A percentile compares a stretch with the other conserved stretches of the same genome.
Conservation (phyloP, 108 stramenopile species). For the Seminavis robusta region DNA sequence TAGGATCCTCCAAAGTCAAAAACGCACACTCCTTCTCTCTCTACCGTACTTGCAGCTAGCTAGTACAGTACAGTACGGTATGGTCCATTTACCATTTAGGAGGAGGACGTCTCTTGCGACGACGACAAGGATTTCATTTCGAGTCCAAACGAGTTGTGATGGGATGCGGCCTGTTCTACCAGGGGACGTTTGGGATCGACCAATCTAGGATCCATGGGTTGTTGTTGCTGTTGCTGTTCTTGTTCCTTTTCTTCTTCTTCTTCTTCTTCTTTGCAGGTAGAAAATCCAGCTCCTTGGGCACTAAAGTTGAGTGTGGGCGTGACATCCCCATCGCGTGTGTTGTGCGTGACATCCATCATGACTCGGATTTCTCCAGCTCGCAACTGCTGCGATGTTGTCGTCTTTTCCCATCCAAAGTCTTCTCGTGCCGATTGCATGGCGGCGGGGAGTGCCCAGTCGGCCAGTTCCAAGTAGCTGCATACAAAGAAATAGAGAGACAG, state of each 20-base stretch:
- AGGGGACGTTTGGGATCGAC: conserved; percentile 35
- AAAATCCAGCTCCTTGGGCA: conserved; percentile 13
- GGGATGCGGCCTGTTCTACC: conserved; percentile 35
- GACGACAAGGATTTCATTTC: conserved; percentile 39
- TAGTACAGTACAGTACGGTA: no score
- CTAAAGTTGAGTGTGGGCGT: no score
- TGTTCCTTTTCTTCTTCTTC: conserved; percentile 7
- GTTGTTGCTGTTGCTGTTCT: conserved; percentile 1
- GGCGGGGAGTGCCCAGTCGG: conserved; percentile 50
- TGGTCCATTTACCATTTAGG: no score
- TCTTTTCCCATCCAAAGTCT: conserved; percentile 45
- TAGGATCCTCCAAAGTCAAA: no score
- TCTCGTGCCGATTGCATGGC: conserved; percentile 39
- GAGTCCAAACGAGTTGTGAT: conserved; percentile 37
- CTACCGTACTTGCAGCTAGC: no score
- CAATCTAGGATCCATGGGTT: conserved; percentile 12
- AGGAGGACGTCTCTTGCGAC: no score
- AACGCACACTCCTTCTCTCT: no score
- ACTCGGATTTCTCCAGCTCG: conserved; percentile 16
- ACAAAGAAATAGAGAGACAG: background rate
- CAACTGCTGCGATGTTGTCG: no score
- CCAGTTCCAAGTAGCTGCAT: conserved; percentile 25
- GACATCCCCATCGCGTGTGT: no score
- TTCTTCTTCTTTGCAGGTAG: background rate
- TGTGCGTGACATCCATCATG: conserved; percentile 4